Percentiles rank a stretch among this genome's conserved stretches.
These are phyloP conservation scores for Lipomyces yamadae DNA, from an alignment of 805 yeast genomes.

Conservation along the genomic window DNA sequence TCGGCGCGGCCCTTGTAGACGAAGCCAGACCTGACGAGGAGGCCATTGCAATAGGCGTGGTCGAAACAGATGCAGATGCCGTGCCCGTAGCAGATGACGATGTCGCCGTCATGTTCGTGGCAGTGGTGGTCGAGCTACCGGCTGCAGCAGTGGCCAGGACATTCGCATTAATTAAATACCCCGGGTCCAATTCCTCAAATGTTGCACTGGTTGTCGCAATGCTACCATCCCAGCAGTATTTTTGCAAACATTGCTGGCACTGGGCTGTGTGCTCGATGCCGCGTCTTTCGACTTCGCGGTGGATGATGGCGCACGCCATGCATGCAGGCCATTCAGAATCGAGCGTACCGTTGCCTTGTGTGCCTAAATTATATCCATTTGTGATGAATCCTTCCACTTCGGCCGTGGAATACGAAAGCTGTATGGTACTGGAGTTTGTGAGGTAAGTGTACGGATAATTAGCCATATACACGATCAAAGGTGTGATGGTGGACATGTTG, in stretches of 20 bases:
- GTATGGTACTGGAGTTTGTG: conserved; percentile 75
- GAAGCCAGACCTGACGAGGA: neutral
- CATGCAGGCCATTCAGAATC: conserved; percentile 75
- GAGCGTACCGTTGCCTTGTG: conserved; percentile 67
- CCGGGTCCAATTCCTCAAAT: neutral
- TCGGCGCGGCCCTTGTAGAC: neutral
- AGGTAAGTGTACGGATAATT: conserved; percentile 67
- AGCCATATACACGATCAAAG: conserved; percentile 72
- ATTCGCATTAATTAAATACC: neutral
- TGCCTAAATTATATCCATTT: conserved; percentile 75
- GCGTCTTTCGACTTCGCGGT: conserved; percentile 74
- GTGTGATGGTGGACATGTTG: conserved; percentile 47
- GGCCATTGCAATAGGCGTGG: neutral
- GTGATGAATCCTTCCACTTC: conserved; percentile 64
- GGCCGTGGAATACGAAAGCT: conserved; percentile 62
- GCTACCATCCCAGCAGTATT: conserved; percentile 69
- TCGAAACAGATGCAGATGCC: neutral
- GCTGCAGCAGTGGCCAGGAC: neutral
- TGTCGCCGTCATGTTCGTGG: neutral
- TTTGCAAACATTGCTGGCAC: conserved; percentile 70
- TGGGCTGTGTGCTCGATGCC: conserved; percentile 64
- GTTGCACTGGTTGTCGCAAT: neutral
- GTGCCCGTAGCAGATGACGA: neutral
- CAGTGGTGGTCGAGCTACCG: neutral
- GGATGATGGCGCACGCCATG: conserved; percentile 80